These are phyloP conservation scores for Porphyrellus sp. DNA, from an alignment of 1,284 basidiomycete genomes.

Conservation along the genomic window DNA sequence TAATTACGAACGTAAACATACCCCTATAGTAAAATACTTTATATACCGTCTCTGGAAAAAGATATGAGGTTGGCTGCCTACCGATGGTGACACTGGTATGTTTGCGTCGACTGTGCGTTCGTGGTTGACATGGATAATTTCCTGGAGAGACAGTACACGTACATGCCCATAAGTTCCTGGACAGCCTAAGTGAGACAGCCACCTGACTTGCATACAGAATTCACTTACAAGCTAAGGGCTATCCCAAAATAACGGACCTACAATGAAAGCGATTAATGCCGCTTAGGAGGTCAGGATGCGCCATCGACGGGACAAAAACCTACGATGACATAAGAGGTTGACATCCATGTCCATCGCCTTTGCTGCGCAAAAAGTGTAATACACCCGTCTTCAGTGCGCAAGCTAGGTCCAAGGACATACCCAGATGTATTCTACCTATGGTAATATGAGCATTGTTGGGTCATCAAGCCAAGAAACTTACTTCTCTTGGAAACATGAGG, in stretches of 20 bases:
- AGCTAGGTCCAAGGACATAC: constrained; percentile 6
- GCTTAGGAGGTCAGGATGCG: too few relatives aligned
- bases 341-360: constrained; percentile 18
- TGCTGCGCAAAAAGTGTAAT: constrained; percentile 3
- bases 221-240: not conserved
- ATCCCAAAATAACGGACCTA: constrained; percentile 22
- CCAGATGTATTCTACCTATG: constrained; percentile 20
- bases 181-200: not conserved
- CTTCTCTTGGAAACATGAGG: constrained; percentile 23
- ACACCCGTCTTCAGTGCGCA: not conserved
- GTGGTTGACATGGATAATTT: not conserved
- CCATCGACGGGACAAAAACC: not conserved
- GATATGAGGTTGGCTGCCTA: not conserved
- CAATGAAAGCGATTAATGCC: not conserved
- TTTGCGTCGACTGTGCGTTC: constrained; percentile 16
- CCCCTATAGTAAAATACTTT: constrained; percentile 2
- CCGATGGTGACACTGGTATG: constrained; percentile 13
- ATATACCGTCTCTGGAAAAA: not conserved
- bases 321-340: constrained; percentile 18
- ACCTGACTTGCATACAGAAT: not conserved
- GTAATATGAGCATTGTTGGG: not conserved
- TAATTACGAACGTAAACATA: not conserved
- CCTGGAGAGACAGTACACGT: not conserved
- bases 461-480: constrained; percentile 9
- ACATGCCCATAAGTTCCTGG: constrained; percentile 21